These are phyloP conservation scores for Carex littledalei DNA, from an alignment of 176 grass and related monocot species.

Conservation along the genomic window DNA sequence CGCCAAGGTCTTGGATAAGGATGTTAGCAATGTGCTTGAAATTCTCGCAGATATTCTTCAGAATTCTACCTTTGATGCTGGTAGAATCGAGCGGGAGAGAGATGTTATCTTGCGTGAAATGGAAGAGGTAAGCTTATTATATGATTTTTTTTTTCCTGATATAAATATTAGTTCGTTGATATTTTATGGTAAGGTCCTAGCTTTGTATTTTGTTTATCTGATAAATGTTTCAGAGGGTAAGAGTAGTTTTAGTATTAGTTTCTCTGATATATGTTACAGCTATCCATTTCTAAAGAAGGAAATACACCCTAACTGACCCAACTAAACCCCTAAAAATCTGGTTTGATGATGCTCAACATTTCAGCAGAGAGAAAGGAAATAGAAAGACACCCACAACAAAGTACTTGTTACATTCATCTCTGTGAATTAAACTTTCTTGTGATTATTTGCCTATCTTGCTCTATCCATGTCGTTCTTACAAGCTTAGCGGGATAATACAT, in stretches of 20 bases:
- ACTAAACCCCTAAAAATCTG: not conserved
- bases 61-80: conserved; percentile 61
- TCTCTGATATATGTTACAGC: not conserved
- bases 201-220: not conserved
- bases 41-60: conserved; percentile 83
- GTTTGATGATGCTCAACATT: not conserved
- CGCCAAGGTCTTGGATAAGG: conserved; percentile 83
- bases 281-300: not conserved
- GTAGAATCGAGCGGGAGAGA: conserved; percentile 61
- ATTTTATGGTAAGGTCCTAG: not conserved
- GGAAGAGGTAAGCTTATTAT: conserved; percentile 61
- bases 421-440: not conserved
- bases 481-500: not conserved
- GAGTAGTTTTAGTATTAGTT: not conserved
- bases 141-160: not conserved
- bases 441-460: not conserved
- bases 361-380: not conserved
- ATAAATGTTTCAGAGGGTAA: not conserved
- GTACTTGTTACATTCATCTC: not conserved
- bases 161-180: not conserved
- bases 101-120: conserved; percentile 91
- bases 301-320: not conserved
- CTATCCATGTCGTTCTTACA: not conserved
- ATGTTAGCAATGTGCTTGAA: conserved; percentile 63
- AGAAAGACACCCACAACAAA: not conserved